Conservation (phyloP, 2,329 filamentous ascomycete species). For the Fusarium heterosporum region DNA sequence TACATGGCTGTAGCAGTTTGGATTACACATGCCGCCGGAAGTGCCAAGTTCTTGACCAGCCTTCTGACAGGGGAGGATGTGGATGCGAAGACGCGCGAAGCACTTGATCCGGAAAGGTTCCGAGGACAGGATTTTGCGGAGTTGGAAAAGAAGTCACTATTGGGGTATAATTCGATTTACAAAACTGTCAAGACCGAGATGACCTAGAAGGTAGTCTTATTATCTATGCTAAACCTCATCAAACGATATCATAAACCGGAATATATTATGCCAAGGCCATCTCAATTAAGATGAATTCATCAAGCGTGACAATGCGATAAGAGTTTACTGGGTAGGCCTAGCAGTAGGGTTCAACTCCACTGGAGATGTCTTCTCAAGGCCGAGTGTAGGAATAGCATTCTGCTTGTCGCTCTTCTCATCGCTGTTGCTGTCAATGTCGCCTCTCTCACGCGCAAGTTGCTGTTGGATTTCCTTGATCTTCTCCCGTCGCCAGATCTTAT, state of each 20-base stretch:
- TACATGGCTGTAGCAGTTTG: slow-evolving; percentile 40
- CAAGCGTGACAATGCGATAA: too few relatives aligned
- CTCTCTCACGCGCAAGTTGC: slow-evolving; percentile 19
- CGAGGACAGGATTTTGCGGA: slow-evolving; percentile 11
- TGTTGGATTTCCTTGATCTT: slow-evolving; percentile 18
- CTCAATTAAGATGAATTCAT: too few relatives aligned
- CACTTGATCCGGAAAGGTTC: slow-evolving; percentile 40
- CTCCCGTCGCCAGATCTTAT: slow-evolving; percentile 46
- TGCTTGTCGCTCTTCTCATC: slow-evolving; percentile 24
- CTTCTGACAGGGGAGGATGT: slow-evolving; percentile 28
- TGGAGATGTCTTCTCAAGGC: slow-evolving; percentile 7
- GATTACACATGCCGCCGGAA: slow-evolving; percentile 41
- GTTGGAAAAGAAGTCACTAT: slow-evolving; percentile 35
- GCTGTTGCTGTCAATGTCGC: slow-evolving; percentile 6
- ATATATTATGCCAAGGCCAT: neutral
- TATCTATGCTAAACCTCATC: neutral
- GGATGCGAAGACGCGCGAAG: slow-evolving; percentile 4
- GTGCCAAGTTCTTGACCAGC: slow-evolving; percentile 29
- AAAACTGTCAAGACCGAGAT: slow-evolving; percentile 30
- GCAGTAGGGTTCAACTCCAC: slow-evolving; percentile 11
- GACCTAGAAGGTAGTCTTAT: fast-evolving
- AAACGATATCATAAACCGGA: neutral
- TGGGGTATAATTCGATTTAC: slow-evolving; percentile 42
- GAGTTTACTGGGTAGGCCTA: neutral
- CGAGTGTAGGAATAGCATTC: neutral